phyloP scores from a whole-genome alignment of 2,329 filamentous ascomycete species.

The Cladosporium sphaerospermum region DNA sequence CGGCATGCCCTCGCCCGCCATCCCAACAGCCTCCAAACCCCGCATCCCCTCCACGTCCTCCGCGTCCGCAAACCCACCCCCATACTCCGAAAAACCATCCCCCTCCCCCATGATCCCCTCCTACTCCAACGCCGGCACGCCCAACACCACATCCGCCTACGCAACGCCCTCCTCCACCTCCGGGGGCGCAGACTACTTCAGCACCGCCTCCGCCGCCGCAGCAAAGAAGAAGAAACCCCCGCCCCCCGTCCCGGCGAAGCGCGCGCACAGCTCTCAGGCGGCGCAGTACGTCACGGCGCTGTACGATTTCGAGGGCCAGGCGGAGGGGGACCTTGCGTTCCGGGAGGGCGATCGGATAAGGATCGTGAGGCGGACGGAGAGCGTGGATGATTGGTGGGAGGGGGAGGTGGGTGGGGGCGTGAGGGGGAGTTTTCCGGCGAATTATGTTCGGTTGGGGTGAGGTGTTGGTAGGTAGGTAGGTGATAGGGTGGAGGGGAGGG shows the following conservation, averaged over 20 bases:
- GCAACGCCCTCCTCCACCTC: slow-evolving; percentile 27
- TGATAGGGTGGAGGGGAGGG: no score
- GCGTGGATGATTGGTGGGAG: slow-evolving; percentile 82
- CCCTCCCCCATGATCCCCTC: slow-evolving; percentile 15
- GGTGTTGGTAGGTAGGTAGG: no score
- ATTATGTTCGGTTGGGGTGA: slow-evolving; percentile 49
- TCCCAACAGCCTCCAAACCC: slow-evolving; percentile 21
- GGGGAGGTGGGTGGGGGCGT: slow-evolving; percentile 62
- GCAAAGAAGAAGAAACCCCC: slow-evolving; percentile 72
- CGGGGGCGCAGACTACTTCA: slow-evolving; percentile 28
- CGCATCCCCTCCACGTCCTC: slow-evolving; percentile 18
- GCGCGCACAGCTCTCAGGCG: slow-evolving; percentile 42
- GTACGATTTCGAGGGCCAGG: slow-evolving; percentile 68
- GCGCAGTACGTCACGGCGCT: slow-evolving; percentile 52
- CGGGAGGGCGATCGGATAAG: slow-evolving; percentile 70
- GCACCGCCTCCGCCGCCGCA: slow-evolving; percentile 20
- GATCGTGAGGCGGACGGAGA: slow-evolving; percentile 71
- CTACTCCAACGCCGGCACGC: slow-evolving; percentile 15
- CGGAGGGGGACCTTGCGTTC: slow-evolving; percentile 65
- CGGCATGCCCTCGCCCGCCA: slow-evolving; percentile 13
- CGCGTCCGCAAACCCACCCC: slow-evolving; percentile 9
- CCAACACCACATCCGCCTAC: slow-evolving; percentile 18
- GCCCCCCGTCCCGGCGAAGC: slow-evolving; percentile 63
- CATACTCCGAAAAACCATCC: slow-evolving; percentile 13
- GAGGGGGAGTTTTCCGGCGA: slow-evolving; percentile 72